Conservation (phyloP, 192 early-diverging fungal genomes). For the Glomus cerebriforme region DNA sequence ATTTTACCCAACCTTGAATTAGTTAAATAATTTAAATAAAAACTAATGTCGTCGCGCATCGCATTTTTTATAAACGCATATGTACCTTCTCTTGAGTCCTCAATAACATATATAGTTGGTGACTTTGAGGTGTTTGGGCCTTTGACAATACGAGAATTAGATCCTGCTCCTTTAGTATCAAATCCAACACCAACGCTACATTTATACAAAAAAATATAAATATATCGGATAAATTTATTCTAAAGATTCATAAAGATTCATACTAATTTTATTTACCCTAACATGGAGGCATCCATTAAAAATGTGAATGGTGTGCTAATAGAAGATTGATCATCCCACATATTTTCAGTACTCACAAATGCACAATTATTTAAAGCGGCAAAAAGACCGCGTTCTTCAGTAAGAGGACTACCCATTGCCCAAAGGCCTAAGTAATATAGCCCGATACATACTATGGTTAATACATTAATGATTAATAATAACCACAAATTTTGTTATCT, state of each 20-base stretch:
- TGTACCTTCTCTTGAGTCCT: conserved; percentile 48
- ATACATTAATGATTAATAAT: neutral
- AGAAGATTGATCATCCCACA: conserved; percentile 41
- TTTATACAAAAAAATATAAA: neutral
- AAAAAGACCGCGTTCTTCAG: conserved; percentile 46
- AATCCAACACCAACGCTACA: conserved; percentile 53
- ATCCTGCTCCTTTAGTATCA: conserved; percentile 44
- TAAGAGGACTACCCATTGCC: conserved; percentile 53
- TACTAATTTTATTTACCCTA: too few relatives aligned
- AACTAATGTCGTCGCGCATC: neutral
- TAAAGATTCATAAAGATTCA: neutral
- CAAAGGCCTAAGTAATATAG: conserved; percentile 36
- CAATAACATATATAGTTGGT: conserved; percentile 30
- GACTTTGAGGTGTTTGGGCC: neutral
- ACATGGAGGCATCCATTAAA: conserved; percentile 52
- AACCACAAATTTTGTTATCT: neutral
- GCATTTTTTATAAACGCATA: neutral
- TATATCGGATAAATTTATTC: neutral
- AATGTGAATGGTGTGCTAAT: conserved; percentile 44
- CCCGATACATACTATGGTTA: neutral
- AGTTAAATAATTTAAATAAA: neutral
- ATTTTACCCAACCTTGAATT: conserved; percentile 43
- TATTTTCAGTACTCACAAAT: conserved; percentile 49
- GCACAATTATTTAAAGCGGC: conserved; percentile 55
- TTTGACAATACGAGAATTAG: neutral